phyloP scores from a whole-genome alignment of 495 filamentous ascomycete genomes.

The Penicillium salamii region DNA sequence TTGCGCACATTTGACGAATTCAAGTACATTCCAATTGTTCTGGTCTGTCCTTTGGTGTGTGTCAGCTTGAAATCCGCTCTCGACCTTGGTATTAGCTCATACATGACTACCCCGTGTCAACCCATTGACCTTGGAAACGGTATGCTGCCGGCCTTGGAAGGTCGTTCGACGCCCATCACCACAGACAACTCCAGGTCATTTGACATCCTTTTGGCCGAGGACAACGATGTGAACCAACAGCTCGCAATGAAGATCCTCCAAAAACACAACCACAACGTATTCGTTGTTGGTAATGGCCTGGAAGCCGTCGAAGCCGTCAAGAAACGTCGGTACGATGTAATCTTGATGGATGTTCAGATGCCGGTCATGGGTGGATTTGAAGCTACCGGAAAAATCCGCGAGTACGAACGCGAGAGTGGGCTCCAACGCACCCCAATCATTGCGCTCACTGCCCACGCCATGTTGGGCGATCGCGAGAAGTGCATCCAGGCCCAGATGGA shows the following conservation, averaged over 20 bases:
- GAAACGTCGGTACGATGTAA: conserved; percentile 88
- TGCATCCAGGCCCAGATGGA: conserved; percentile 99
- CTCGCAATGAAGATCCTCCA: conserved; percentile 95
- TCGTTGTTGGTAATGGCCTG: conserved; percentile 90
- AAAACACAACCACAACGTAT: conserved; percentile 96
- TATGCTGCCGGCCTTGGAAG: conserved; percentile 96
- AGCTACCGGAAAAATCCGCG: conserved; percentile 93
- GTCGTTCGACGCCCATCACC: conserved; percentile 84
- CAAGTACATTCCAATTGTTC: conserved; percentile 95
- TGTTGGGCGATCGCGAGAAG: conserved; percentile 98
- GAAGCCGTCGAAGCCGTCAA: conserved; percentile 90
- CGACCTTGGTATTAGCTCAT: conserved; percentile 94
- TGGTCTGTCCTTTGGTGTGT: conserved; percentile 86
- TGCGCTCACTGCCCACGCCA: conserved; percentile 95
- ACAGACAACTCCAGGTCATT: conserved; percentile 95
- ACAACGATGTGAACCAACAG: conserved; percentile 97
- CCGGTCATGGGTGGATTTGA: conserved; percentile 99
- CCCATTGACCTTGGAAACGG: conserved; percentile 96
- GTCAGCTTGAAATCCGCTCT: conserved; percentile 93
- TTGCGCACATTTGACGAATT: conserved; percentile 87
- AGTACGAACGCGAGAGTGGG: conserved; percentile 77
- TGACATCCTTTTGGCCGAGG: conserved; percentile 92
- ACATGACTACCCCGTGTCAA: conserved; percentile 97
- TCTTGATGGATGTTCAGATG: conserved; percentile 99
- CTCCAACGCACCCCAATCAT: conserved; percentile 90